These are phyloP conservation scores for Carex sylvatica DNA, from an alignment of 202 grass and related monocot species.

Conservation along the genomic window DNA sequence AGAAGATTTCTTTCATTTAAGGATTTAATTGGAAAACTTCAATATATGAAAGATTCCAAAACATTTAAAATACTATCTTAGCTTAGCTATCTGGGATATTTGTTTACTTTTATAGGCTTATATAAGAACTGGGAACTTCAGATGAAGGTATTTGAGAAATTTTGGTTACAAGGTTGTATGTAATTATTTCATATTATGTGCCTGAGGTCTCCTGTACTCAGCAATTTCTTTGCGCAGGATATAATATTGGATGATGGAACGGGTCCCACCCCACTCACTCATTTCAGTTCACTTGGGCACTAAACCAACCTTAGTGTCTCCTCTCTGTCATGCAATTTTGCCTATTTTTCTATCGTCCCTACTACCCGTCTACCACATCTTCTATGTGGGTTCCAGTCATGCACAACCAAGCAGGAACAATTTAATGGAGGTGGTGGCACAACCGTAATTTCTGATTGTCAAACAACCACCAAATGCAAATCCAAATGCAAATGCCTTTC, in stretches of 20 bases:
- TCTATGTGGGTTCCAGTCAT: slow-evolving; percentile 16
- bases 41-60: slow-evolving; percentile 2
- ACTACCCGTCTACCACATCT: slow-evolving; percentile 8
- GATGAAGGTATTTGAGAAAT: not conserved
- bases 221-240: slow-evolving; percentile 99
- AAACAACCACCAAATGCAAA: slow-evolving; percentile 31
- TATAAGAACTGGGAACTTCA: not conserved
- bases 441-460: slow-evolving; percentile 30
- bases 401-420: slow-evolving; percentile 28
- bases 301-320: slow-evolving; percentile 23
- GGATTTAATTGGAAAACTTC: not conserved
- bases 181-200: slow-evolving; percentile 26
- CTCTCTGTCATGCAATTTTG: slow-evolving; percentile 24
- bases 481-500: slow-evolving; percentile 28
- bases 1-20: not conserved
- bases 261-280: slow-evolving; percentile 53
- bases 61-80: not conserved
- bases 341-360: slow-evolving; percentile 24
- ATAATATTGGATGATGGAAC: slow-evolving; percentile 90
- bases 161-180: slow-evolving; percentile 2
- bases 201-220: slow-evolving; percentile 77
- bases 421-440: slow-evolving; percentile 27
- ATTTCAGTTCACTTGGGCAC: slow-evolving; percentile 61
- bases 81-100: not conserved
- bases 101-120: not conserved